A percentile compares a stretch with the other conserved stretches of the same genome.
These are phyloP conservation scores for Vicia faba DNA, from an alignment of 306 rosid genomes.

Conservation along the genomic window DNA sequence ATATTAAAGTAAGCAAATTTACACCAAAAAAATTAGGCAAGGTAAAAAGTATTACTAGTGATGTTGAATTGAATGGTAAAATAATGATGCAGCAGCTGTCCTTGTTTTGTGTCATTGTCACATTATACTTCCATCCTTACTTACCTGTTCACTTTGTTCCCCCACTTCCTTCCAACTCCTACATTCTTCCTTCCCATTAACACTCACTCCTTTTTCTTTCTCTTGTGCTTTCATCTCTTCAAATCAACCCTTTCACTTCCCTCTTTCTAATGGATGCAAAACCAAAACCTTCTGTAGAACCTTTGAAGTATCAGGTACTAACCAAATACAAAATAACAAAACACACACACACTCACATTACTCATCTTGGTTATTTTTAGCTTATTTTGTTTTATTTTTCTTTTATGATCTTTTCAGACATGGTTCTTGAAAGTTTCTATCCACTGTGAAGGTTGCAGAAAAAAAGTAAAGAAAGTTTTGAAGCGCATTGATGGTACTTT, in stretches of 20 bases:
- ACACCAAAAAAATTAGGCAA: background rate
- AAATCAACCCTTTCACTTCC: conserved; percentile 17
- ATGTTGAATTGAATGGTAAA: conserved; percentile 27
- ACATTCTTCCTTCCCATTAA: conserved; percentile 41
- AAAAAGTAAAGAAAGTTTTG: conserved; percentile 80
- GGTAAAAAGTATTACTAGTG: background rate
- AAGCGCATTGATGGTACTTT: conserved; percentile 75
- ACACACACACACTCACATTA: background rate
- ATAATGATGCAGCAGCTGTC: conserved; percentile 30
- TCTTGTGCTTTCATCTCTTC: conserved; percentile 23
- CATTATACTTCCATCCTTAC: conserved; percentile 44
- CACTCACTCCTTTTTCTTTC: background rate
- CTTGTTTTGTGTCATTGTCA: conserved; percentile 52
- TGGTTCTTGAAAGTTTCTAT: conserved; percentile 80
- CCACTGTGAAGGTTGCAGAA: conserved; percentile 90
- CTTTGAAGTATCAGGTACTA: conserved; percentile 60
- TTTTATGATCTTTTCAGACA: conserved; percentile 49
- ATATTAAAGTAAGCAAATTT: too few relatives aligned
- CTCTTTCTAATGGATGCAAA: conserved; percentile 52
- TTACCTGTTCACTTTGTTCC: conserved; percentile 45
- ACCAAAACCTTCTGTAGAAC: conserved; percentile 42
- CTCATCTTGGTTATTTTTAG: background rate
- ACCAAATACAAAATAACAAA: background rate
- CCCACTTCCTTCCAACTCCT: conserved; percentile 21
- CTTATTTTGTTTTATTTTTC: conserved; percentile 16